A percentile compares a stretch with the other conserved stretches of the same genome.
Conservation (phyloP, 345 rosid species). For the Citrus sinensis region DVS_A1.0 CM039164.1:23038001-23038500, state of each 20-base stretch:
- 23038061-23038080: background rate
- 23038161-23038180: background rate
- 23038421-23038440: conserved; percentile 67
- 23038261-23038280: conserved; percentile 47
- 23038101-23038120: background rate
- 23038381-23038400: conserved; percentile 74
- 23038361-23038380: conserved; percentile 72
- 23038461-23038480: conserved; percentile 56
- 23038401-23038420: conserved; percentile 60
- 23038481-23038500: conserved; percentile 67
- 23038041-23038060: background rate
- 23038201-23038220: background rate
- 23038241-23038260: background rate
- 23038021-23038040: conserved; percentile 56
- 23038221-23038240: background rate
- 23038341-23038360: conserved; percentile 83
- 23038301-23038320: conserved; percentile 63
- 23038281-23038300: conserved; percentile 70
- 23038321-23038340: conserved; percentile 78
- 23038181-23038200: background rate
- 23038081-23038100: background rate
- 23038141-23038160: background rate
- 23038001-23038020: conserved; percentile 53
- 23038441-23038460: conserved; percentile 45
- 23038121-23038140: background rate